These are phyloP conservation scores for Alternaria sp. DNA, from an alignment of 2,329 filamentous ascomycete species.

Conservation along the genomic window DNA sequence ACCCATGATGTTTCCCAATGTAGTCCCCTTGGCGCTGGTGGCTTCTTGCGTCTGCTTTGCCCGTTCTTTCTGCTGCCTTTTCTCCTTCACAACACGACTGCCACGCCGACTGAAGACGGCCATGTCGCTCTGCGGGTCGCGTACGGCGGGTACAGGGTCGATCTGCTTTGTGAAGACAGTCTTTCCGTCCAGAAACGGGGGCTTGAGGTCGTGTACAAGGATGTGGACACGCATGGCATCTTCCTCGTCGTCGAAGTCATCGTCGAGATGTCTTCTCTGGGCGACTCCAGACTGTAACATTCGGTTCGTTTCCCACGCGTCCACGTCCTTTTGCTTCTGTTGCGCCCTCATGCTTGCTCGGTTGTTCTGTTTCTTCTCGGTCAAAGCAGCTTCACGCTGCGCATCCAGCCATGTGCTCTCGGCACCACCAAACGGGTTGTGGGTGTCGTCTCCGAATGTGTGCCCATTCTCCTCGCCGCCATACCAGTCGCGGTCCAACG, in stretches of 20 bases:
- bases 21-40: slow-evolving; percentile 89
- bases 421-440: slow-evolving; percentile 86
- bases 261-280: slow-evolving; percentile 81
- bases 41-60: slow-evolving; percentile 95
- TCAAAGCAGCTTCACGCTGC: slow-evolving; percentile 74
- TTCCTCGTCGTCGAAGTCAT: slow-evolving; percentile 88
- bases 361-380: slow-evolving; percentile 80
- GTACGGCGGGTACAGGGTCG: slow-evolving; percentile 90
- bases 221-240: slow-evolving; percentile 89
- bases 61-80: slow-evolving; percentile 88
- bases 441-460: slow-evolving; percentile 87
- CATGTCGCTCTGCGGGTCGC: slow-evolving; percentile 97
- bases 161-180: slow-evolving; percentile 98
- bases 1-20: slow-evolving; percentile 93
- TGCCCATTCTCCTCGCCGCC: slow-evolving; percentile 85
- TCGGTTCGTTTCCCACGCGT: slow-evolving; percentile 98
- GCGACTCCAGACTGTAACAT: slow-evolving; percentile 98
- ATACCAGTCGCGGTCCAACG: slow-evolving; percentile 92
- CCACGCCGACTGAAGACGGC: slow-evolving; percentile 96
- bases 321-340: slow-evolving; percentile 91
- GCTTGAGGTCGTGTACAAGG: slow-evolving; percentile 89
- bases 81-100: slow-evolving; percentile 90
- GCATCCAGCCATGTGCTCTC: slow-evolving; percentile 78
- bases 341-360: slow-evolving; percentile 76
- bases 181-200: slow-evolving; percentile 92